A percentile compares a stretch with the other conserved stretches of the same genome.
Evolutionary conservation across 306 rosid species (phyloP).

Genomic region (Dalbergia oliveri): DNA sequence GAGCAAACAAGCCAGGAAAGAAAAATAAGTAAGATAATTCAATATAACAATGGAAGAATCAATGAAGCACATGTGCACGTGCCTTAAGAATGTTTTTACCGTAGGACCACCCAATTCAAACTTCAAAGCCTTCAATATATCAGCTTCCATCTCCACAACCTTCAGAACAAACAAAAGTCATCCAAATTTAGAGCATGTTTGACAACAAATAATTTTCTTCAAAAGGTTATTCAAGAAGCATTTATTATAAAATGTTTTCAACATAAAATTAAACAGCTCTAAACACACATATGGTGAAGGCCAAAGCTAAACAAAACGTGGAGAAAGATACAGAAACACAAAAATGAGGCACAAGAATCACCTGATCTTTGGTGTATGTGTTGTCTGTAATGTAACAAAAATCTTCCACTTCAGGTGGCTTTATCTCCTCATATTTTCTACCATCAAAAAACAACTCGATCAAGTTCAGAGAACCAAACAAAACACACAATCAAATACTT

Average conservation of each 20-base stretch:
- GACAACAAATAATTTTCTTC: too few species aligned
- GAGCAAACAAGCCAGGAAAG: constrained; percentile 8
- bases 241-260: too few species aligned
- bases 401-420: constrained; percentile 80
- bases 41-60: background rate
- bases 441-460: background rate
- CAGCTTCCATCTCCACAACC: constrained; percentile 93
- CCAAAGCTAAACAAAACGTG: background rate
- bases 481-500: background rate
- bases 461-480: background rate
- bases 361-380: constrained; percentile 79
- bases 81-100: constrained; percentile 81
- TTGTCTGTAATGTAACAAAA: constrained; percentile 86
- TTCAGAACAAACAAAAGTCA: constrained; percentile 30
- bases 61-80: constrained; percentile 26
- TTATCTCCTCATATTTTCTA: constrained; percentile 93
- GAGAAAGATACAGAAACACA: constrained; percentile 4
- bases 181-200: background rate
- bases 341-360: constrained; percentile 22
- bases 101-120: constrained; percentile 95
- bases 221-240: too few species aligned
- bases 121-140: constrained; percentile 68
- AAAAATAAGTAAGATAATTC: background rate
- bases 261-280: too few species aligned
- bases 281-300: constrained; percentile 1